These are phyloP conservation scores for Starmera dryadoides DNA, from an alignment of 805 yeast genomes.

Conservation along the genomic window DNA sequence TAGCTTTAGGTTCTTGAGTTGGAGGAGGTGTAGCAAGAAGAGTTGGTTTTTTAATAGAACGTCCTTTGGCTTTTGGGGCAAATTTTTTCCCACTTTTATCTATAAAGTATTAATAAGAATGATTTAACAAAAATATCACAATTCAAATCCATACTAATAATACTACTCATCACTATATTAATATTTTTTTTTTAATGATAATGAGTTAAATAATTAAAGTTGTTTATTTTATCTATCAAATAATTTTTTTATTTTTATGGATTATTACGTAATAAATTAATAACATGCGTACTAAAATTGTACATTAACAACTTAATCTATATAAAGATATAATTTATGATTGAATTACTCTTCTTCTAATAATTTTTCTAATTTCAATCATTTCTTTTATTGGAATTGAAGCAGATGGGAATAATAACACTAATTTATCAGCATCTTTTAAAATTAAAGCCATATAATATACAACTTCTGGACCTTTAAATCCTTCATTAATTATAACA, in stretches of 20 bases:
- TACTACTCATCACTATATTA: slow-evolving; percentile 34
- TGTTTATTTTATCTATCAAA: too few species aligned
- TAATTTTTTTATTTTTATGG: too few species aligned
- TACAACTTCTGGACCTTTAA: slow-evolving; percentile 57
- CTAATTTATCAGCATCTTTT: slow-evolving; percentile 25
- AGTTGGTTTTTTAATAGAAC: slow-evolving; percentile 6
- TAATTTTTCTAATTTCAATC: neutral
- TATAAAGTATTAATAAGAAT: slow-evolving; percentile 4
- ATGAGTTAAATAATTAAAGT: neutral
- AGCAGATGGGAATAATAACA: slow-evolving; percentile 21
- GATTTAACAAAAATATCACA: too few species aligned
- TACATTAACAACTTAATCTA: too few species aligned
- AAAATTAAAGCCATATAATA: slow-evolving; percentile 57
- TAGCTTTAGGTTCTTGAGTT: slow-evolving; percentile 4
- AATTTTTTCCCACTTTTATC: slow-evolving; percentile 56
- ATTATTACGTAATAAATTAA: too few species aligned
- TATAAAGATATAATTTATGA: too few species aligned
- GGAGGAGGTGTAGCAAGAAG: slow-evolving; percentile 8
- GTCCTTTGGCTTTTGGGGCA: slow-evolving; percentile 40
- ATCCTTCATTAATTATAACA: slow-evolving; percentile 70
- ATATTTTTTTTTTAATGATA: neutral
- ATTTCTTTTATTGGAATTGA: neutral
- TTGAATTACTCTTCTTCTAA: neutral
- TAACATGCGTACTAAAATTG: too few species aligned
- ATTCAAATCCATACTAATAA: slow-evolving; percentile 27